phyloP scores from a whole-genome alignment of 1,284 basidiomycete genomes.

The Melanopsichium pennsylvanicum region DNA sequence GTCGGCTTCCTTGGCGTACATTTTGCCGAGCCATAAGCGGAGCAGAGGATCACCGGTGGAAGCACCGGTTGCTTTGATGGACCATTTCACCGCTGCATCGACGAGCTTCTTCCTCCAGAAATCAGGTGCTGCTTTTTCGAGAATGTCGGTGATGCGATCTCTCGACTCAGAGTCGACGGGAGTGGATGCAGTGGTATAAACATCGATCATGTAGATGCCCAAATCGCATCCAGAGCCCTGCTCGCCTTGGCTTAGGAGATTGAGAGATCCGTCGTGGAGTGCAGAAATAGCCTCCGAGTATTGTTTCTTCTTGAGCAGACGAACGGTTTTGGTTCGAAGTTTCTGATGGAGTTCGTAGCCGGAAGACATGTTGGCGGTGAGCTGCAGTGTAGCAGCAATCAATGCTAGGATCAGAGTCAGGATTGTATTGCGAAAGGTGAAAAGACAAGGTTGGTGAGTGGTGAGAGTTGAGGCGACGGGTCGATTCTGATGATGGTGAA shows the following conservation, averaged over 20 bases:
- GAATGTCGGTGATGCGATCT: constrained; percentile 49
- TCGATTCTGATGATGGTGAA: no score
- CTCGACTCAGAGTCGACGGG: constrained; percentile 41
- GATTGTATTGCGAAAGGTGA: no score
- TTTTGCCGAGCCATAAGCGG: constrained; percentile 52
- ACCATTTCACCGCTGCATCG: constrained; percentile 62
- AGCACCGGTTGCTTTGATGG: constrained; percentile 29
- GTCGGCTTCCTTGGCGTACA: constrained; percentile 41
- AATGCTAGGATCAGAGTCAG: no score
- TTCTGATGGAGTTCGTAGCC: constrained; percentile 65
- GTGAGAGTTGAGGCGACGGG: no score
- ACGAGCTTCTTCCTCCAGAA: constrained; percentile 64
- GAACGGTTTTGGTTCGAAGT: constrained; percentile 63
- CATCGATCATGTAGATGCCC: constrained; percentile 62
- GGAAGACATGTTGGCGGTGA: no score
- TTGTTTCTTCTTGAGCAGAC: constrained; percentile 62
- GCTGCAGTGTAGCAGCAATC: no score
- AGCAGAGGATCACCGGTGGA: constrained; percentile 55
- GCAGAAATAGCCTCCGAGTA: constrained; percentile 58
- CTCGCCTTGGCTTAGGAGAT: constrained; percentile 55
- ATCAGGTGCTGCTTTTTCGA: constrained; percentile 47
- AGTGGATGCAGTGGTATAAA: constrained; percentile 47
- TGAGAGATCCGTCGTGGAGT: constrained; percentile 52
- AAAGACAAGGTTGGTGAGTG: no score
- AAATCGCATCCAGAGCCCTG: constrained; percentile 64